Evolutionary conservation across 2,329 filamentous ascomycete species (phyloP), one percentile per base, ranked within the genome.

Genomic region (Huntiella decipiens): DNA sequence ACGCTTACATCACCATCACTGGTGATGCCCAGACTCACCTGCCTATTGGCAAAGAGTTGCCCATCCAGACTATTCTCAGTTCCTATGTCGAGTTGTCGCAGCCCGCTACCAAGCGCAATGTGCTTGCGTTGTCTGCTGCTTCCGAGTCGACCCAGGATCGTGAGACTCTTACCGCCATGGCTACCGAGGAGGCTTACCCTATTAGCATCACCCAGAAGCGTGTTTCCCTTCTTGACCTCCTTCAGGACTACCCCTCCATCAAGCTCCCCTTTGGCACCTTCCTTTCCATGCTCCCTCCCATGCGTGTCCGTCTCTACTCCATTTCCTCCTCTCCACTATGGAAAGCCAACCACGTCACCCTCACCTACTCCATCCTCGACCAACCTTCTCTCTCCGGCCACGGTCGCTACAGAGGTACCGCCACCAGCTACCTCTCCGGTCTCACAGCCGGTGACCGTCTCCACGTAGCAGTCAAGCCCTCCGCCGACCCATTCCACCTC

Each of bases 261-360:
- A 60, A 70, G 2, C 59, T 88, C 0, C 68, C 80, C 0, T 68
- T 91, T 17, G 69, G 69, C 3, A 62, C 72, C 13, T 88, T 81
- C 62, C 66, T 91, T 5, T 66, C 68, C 32, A 78, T 85, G 67
- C 69, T 86, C 1, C 79, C 80, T 1, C 78, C 82, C 0, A 82
- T 91, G 76, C 75, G 81, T 22, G 68, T 82, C 35, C 71, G 81
- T n/a, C 78, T 83, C 58, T 86, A 86, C 53, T 82, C 77, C 31
- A 84, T 87, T 55, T 85, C 81, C 0, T 85, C 80, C 0, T 83
- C 80, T 0, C 79, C 81, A 0, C 65, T 83, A 0, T 65, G 63
- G 51, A 68, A 77, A 51, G 65, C 71, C 0, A 63, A 61, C 8
- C 65, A 66, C 48, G 70, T 71, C 43, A 77, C 77, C 0, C 66